Percentiles rank a stretch among this genome's conserved stretches.
These are phyloP conservation scores for Porphyrellus cyaneotinctus DNA, from an alignment of 768 basidiomycete genomes.

Conservation along the genomic window DNA sequence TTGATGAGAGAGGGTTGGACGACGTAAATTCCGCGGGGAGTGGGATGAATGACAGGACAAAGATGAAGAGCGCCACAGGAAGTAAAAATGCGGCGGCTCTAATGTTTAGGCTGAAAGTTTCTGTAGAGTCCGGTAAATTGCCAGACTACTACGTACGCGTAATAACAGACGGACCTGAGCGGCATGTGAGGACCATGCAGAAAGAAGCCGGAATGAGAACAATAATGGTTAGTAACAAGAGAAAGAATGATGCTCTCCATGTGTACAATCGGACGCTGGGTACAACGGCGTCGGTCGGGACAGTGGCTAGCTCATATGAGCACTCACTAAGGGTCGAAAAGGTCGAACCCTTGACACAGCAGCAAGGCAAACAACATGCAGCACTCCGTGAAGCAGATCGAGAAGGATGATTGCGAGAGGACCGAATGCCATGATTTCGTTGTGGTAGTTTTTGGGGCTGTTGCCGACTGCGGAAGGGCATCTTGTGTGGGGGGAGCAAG, in stretches of 20 bases:
- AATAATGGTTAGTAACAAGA: slow-evolving; percentile 60
- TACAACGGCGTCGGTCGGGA: neutral
- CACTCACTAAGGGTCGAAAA: slow-evolving; percentile 54
- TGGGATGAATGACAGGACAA: slow-evolving; percentile 62
- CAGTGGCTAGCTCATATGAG: neutral
- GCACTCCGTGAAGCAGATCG: slow-evolving; percentile 70
- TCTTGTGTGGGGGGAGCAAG: slow-evolving; percentile 36
- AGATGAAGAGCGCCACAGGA: slow-evolving; percentile 53
- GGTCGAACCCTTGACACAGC: slow-evolving; percentile 60
- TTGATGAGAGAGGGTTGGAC: slow-evolving; percentile 42
- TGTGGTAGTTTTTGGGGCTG: slow-evolving; percentile 17
- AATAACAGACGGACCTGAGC: slow-evolving; percentile 23
- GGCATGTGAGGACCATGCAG: slow-evolving; percentile 52
- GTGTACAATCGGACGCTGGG: slow-evolving; percentile 58
- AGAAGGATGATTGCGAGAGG: slow-evolving; percentile 58
- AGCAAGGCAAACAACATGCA: slow-evolving; percentile 69
- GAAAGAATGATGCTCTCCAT: slow-evolving; percentile 63
- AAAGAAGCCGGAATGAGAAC: slow-evolving; percentile 62
- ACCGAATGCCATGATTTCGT: slow-evolving; percentile 45
- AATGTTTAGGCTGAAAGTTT: slow-evolving; percentile 24
- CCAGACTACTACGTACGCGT: neutral
- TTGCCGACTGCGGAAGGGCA: slow-evolving; percentile 22
- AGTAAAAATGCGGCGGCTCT: slow-evolving; percentile 31
- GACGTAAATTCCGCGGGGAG: slow-evolving; percentile 49
- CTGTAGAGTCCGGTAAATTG: slow-evolving; percentile 8